Evolutionary conservation across 2,329 filamentous ascomycete genomes (phyloP), one percentile per base, ranked within the genome.

Genomic region (Botrytis galanthina): DNA sequence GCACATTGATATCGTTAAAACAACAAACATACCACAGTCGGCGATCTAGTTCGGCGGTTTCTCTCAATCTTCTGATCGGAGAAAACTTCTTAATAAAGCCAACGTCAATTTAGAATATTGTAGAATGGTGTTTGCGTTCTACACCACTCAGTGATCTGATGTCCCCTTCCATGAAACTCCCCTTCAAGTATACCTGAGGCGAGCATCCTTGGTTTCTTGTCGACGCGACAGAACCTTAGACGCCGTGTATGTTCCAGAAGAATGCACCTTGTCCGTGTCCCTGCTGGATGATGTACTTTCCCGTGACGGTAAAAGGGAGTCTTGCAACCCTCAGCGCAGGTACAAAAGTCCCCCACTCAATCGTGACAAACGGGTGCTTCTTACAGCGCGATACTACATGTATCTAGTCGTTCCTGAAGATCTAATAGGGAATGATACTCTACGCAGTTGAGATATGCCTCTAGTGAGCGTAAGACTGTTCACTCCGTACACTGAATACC

Each of bases 241-340:
- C 71, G 71, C 62, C 42, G 48, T 68, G 51, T 20, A 69, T 44
- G 32, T 72, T 72, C 71, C 42, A 72, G 71, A 72, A 72, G 71
- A 67, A 72, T 12, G 71, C 71, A 57, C 18, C 32, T 69, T 69
- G 29, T 57, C 22, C 29, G 32, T 29, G 32, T 63, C 32, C 59
- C 32, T 63, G 39, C n/a, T 54, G 35, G 16, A 64, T 63, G 59
- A 26, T 51, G 20, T 63, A 29, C 44, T 69, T 29, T 9, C 35
- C 32, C 35, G 16, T 22, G 54, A 69, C 69, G 46, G 32, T 22
- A 51, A 14, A 61, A 62, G 32, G 51, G 46, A 54, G 32, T 71
- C 57, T 46, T 54, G 51, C 59, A 46, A 51, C 70, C 70, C 59
- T n/a, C 35, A 57, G 70, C 54, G 61, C 70, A 59, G 61, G 44